These are phyloP conservation scores for Fennellomyces sp. DNA, from an alignment of 371 early-diverging fungal species.

Conservation along the genomic window DNA sequence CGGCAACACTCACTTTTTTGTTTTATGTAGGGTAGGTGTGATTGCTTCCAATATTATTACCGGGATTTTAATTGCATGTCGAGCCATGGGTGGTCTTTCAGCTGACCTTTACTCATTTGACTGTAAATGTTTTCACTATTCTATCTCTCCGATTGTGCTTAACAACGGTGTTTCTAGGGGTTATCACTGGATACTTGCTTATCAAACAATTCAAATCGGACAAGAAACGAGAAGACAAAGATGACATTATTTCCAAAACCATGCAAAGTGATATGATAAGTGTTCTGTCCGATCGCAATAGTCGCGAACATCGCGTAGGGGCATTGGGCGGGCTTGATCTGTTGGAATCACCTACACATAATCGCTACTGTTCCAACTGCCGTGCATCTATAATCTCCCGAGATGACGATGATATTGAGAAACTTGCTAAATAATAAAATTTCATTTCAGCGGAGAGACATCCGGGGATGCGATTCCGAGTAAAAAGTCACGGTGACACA, in stretches of 20 bases:
- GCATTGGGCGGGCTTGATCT: neutral
- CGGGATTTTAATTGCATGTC: constrained; percentile 37
- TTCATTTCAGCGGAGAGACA: no score
- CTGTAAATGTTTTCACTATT: constrained; percentile 24
- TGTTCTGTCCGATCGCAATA: constrained; percentile 1
- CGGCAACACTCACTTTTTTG: neutral
- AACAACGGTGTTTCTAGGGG: constrained; percentile 24
- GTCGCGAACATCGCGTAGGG: neutral
- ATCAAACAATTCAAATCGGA: constrained; percentile 38
- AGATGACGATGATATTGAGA: neutral
- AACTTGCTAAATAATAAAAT: no score
- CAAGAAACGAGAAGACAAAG: constrained; percentile 2
- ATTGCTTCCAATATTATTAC: constrained; percentile 39
- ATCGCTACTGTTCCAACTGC: neutral
- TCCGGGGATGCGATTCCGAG: no score
- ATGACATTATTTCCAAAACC: constrained; percentile 10
- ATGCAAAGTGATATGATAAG: constrained; percentile 6
- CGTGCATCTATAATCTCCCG: neutral
- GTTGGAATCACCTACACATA: neutral
- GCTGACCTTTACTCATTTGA: constrained; percentile 51
- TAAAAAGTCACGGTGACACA: neutral
- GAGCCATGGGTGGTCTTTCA: constrained; percentile 38
- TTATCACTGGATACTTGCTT: constrained; percentile 39
- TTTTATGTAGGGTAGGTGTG: constrained; percentile 35
- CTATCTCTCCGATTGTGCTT: neutral